Conservation (phyloP, 2,329 filamentous ascomycete species). For the Penicillium sp. region DNA sequence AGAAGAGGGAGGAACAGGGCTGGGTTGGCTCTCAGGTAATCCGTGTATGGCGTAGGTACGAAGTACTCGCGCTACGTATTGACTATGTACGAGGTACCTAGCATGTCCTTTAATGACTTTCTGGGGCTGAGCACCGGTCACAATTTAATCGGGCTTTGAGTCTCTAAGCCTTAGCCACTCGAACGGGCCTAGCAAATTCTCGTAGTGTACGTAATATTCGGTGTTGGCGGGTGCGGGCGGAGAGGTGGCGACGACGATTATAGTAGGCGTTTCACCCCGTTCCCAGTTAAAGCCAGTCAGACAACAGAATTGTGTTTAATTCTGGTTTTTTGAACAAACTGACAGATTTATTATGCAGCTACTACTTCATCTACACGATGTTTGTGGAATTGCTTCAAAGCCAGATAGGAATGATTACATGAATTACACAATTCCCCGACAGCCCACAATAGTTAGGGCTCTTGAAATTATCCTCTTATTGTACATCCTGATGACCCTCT, state of each 20-base stretch:
- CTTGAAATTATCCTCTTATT: conserved; percentile 30
- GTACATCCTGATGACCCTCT: conserved; percentile 28
- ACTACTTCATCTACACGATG: background rate
- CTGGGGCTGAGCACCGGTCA: conserved; percentile 19
- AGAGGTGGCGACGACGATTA: conserved; percentile 8
- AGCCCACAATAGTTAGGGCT: conserved; percentile 6
- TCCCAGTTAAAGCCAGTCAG: background rate
- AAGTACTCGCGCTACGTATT: conserved; percentile 20
- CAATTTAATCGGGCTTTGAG: background rate
- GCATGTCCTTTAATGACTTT: conserved; percentile 5
- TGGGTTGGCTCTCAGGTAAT: conserved; percentile 17
- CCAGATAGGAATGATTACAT: background rate
- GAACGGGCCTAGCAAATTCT: background rate
- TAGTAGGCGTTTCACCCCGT: background rate
- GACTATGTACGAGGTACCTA: conserved; percentile 11
- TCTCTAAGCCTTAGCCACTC: background rate
- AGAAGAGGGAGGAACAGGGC: conserved; percentile 15
- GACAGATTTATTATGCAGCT: background rate
- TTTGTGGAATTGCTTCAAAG: background rate
- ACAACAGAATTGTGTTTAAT: conserved; percentile 2
- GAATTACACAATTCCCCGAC: background rate
- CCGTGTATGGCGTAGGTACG: conserved; percentile 21
- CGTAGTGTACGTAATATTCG: conserved; percentile 5
- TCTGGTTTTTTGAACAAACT: background rate
- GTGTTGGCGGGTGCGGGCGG: conserved; percentile 6